Evolutionary conservation across 345 rosid species (phyloP).

Genomic region (Boechera retrofracta): DNA sequence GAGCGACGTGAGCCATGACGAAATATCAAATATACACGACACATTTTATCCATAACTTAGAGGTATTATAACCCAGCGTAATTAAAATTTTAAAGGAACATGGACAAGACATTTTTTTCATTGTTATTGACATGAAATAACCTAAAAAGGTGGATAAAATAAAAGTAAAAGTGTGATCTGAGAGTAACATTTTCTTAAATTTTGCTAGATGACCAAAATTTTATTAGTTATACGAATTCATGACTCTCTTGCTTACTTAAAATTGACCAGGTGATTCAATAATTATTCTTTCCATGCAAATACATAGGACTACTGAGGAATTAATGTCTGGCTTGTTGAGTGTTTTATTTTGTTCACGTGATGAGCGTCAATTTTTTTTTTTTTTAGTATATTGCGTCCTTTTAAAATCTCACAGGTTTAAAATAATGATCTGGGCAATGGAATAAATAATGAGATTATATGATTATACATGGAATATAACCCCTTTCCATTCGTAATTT

Average conservation of each 20-base stretch:
- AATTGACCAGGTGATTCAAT: neutral
- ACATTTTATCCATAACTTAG: neutral
- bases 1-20: conserved; percentile 21
- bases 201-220: neutral
- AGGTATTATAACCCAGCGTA: neutral
- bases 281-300: neutral
- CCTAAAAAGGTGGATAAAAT: neutral
- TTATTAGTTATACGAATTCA: neutral
- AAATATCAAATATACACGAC: neutral
- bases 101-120: neutral
- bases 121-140: neutral
- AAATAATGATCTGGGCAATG: neutral
- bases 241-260: neutral
- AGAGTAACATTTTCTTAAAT: neutral
- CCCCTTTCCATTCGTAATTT: neutral
- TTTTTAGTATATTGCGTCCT: neutral
- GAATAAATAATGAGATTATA: neutral
- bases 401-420: neutral
- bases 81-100: neutral
- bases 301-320: neutral
- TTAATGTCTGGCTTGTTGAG: neutral
- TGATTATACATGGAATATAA: neutral
- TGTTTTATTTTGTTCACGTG: conserved; percentile 19
- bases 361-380: neutral
- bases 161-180: neutral